These are phyloP conservation scores for Cytospora piceicola DNA, from an alignment of 2,329 filamentous ascomycete species.

Conservation along the genomic window DNA sequence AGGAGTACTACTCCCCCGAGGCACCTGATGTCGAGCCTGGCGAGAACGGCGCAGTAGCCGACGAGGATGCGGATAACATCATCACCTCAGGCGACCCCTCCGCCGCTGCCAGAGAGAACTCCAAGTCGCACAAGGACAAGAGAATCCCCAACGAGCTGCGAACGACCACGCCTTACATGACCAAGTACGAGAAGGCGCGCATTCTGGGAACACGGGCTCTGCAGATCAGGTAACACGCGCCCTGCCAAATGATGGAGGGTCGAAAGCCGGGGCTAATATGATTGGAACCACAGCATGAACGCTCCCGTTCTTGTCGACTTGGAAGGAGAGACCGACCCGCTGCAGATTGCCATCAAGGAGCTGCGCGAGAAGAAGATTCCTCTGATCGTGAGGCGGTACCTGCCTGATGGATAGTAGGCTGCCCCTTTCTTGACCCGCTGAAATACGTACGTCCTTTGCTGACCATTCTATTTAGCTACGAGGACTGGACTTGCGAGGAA, in stretches of 20 bases:
- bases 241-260: not conserved
- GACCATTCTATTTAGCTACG: conserved; percentile 71
- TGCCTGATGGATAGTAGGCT: conserved; percentile 93
- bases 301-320: conserved; percentile 95
- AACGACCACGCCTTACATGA: conserved; percentile 97
- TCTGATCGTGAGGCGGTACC: conserved; percentile 89
- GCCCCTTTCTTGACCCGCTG: conserved; percentile 18
- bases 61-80: conserved; percentile 62
- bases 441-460: conserved; percentile 5
- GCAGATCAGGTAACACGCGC: conserved; percentile 73
- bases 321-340: conserved; percentile 94
- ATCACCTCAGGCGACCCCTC: conserved; percentile 65
- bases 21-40: conserved; percentile 53
- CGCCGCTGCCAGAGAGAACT: conserved; percentile 59
- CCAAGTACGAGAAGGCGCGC: conserved; percentile 95
- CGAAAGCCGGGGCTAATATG: conserved; percentile 34
- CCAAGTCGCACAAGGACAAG: conserved; percentile 72
- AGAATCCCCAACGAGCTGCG: conserved; percentile 88
- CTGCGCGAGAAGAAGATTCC: conserved; percentile 98
- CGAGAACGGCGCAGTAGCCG: conserved; percentile 53
- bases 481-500: conserved; percentile 99
- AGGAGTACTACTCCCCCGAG: conserved; percentile 62
- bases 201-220: conserved; percentile 91
- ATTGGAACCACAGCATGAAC: conserved; percentile 73
- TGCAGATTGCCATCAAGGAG: conserved; percentile 98